phyloP scores from a whole-genome alignment of 2,329 filamentous ascomycete genomes.

The Apiospora sp. region DNA sequence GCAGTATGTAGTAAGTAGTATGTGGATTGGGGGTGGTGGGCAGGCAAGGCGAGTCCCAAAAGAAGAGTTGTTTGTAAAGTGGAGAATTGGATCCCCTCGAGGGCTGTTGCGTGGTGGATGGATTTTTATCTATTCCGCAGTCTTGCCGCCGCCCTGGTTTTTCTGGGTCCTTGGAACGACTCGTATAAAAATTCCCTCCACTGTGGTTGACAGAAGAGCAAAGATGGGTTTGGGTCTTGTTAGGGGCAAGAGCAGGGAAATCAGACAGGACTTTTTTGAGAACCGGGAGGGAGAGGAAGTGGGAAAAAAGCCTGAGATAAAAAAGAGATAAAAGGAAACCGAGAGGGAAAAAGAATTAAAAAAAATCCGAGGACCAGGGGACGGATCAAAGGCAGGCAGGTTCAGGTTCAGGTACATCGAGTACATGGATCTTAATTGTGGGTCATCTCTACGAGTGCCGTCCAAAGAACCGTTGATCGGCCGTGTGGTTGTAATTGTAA shows the following conservation, averaged over 20 bases:
- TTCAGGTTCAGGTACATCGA: slow-evolving; percentile 29
- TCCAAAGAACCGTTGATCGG: slow-evolving; percentile 31
- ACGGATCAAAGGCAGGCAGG: slow-evolving; percentile 16
- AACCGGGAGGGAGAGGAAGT: slow-evolving; percentile 10
- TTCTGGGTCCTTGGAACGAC: slow-evolving; percentile 2
- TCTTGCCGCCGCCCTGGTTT: slow-evolving; percentile 21
- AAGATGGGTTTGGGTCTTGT: slow-evolving; percentile 22
- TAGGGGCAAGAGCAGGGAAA: slow-evolving; percentile 20
- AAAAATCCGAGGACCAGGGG: slow-evolving; percentile 2
- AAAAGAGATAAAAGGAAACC: slow-evolving; percentile 21
- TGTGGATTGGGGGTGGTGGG: slow-evolving; percentile 23
- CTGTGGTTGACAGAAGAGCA: slow-evolving; percentile 3
- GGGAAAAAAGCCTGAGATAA: background rate
- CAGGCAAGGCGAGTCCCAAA: slow-evolving; percentile 17
- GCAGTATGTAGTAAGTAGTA: slow-evolving; percentile 22
- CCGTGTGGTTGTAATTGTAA: slow-evolving; percentile 16
- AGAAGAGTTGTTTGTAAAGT: slow-evolving; percentile 44
- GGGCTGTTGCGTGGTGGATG: slow-evolving; percentile 37
- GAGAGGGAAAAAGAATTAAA: background rate
- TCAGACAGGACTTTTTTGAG: slow-evolving; percentile 13
- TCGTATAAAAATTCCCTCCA: slow-evolving; percentile 23
- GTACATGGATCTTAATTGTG: background rate
- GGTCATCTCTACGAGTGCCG: slow-evolving; percentile 27
- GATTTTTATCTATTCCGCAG: slow-evolving; percentile 40
- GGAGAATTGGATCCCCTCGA: slow-evolving; percentile 44